These are phyloP conservation scores for Termitomyces titanicus DNA, from an alignment of 768 basidiomycete genomes.

Conservation along the genomic window DNA sequence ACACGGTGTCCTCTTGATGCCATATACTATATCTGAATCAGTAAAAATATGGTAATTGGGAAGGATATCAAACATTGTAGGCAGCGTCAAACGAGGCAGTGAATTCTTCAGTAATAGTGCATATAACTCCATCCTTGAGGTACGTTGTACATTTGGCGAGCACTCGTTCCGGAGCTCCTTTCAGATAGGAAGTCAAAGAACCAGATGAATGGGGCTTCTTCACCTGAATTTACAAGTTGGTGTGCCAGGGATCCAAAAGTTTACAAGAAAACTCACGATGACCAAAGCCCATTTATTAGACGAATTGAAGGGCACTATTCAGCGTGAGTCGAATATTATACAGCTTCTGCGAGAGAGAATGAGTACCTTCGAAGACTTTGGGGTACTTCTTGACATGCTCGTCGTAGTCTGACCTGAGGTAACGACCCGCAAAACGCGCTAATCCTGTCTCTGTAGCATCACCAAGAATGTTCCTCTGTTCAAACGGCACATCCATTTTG, in stretches of 20 bases:
- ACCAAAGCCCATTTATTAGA: slow-evolving; percentile 73
- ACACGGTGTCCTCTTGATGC: slow-evolving; percentile 73
- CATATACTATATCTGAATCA: slow-evolving; percentile 51
- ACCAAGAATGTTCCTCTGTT: slow-evolving; percentile 58
- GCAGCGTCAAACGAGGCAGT: slow-evolving; percentile 51
- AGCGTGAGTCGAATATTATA: background rate
- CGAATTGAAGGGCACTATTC: slow-evolving; percentile 63
- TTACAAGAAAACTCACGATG: slow-evolving; percentile 39
- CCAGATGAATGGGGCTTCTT: slow-evolving; percentile 52
- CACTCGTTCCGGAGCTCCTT: slow-evolving; percentile 69
- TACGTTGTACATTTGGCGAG: slow-evolving; percentile 61
- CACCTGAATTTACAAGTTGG: slow-evolving; percentile 31
- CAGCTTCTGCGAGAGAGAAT: background rate
- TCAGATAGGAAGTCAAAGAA: slow-evolving; percentile 51
- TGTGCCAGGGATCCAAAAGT: background rate
- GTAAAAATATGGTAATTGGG: background rate
- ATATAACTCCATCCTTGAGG: slow-evolving; percentile 44
- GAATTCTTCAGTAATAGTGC: slow-evolving; percentile 56
- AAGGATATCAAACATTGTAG: slow-evolving; percentile 43
- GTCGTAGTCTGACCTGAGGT: slow-evolving; percentile 50
- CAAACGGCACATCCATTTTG: slow-evolving; percentile 57
- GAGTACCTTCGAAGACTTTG: slow-evolving; percentile 58
- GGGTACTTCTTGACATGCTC: slow-evolving; percentile 42
- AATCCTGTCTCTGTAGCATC: slow-evolving; percentile 78
- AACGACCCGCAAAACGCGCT: slow-evolving; percentile 60